Conservation (phyloP, 164 flowering plant species). For the Umbilicus rupestris region DNA sequence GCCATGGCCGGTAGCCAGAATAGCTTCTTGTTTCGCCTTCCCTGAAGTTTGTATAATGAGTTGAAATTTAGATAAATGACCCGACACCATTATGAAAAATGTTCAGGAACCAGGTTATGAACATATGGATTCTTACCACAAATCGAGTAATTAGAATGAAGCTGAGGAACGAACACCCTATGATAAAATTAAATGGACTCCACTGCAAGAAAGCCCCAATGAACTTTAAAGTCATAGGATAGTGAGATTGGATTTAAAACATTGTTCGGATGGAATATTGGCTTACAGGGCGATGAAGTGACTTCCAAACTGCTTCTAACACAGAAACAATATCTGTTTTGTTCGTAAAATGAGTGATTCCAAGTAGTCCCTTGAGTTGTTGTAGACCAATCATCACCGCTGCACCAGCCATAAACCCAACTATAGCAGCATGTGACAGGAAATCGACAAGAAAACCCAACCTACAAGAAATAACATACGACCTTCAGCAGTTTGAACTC, state of each 20-base stretch:
- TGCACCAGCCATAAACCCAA: conserved; percentile 86
- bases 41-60: conserved; percentile 21
- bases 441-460: conserved; percentile 74
- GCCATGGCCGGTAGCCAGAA: conserved; percentile 79
- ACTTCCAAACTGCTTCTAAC: conserved; percentile 29
- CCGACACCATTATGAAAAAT: background rate
- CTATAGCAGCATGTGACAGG: conserved; percentile 78
- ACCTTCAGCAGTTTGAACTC: background rate
- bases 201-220: conserved; percentile 28
- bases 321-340: conserved; percentile 75
- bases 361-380: conserved; percentile 70
- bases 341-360: conserved; percentile 48
- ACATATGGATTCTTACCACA: conserved; percentile 29
- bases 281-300: conserved; percentile 37
- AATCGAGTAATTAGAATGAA: conserved; percentile 53
- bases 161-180: conserved; percentile 57
- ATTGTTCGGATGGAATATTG: background rate
- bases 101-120: background rate
- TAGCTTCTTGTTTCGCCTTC: conserved; percentile 44
- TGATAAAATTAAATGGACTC: conserved; percentile 45
- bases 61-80: background rate
- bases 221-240: background rate
- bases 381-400: conserved; percentile 73
- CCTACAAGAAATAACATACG: conserved; percentile 19
- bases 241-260: background rate